phyloP scores from a whole-genome alignment of 345 rosid species.

The Eucalyptus camaldulensis region DNA sequence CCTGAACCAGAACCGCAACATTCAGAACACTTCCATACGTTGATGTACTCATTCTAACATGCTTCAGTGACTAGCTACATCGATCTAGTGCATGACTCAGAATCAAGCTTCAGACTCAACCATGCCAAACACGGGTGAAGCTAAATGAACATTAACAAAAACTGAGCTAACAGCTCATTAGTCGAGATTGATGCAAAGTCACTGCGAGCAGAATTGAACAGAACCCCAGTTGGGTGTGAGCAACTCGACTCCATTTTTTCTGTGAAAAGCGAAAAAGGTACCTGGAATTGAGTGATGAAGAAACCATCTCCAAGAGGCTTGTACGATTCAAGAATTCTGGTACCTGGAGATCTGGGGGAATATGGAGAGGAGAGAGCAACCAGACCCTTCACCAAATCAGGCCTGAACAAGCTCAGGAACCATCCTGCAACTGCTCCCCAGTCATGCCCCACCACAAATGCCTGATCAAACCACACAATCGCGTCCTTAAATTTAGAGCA shows the following conservation, averaged over 20 bases:
- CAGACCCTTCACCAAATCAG: slow-evolving; percentile 27
- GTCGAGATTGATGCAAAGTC: background rate
- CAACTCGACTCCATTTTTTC: background rate
- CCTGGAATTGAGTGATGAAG: slow-evolving; percentile 62
- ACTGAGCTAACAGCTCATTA: background rate
- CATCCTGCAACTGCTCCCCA: slow-evolving; percentile 38
- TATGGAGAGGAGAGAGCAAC: slow-evolving; percentile 34
- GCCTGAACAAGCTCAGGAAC: slow-evolving; percentile 28
- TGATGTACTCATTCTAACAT: background rate
- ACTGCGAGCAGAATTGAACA: background rate
- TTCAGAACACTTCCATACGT: background rate
- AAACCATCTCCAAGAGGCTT: slow-evolving; percentile 32
- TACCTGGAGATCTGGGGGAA: slow-evolving; percentile 31
- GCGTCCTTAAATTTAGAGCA: background rate
- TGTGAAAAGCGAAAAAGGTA: background rate
- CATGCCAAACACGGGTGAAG: background rate
- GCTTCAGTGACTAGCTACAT: background rate
- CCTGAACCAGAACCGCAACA: background rate
- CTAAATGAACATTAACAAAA: background rate
- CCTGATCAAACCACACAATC: slow-evolving; percentile 24
- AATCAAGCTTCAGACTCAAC: background rate
- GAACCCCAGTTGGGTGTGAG: background rate
- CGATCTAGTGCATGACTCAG: background rate
- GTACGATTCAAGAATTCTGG: slow-evolving; percentile 27
- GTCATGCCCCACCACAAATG: slow-evolving; percentile 31